Conservation (phyloP, 495 filamentous ascomycete species). For the Aspergillus mulundensis region DNA sequence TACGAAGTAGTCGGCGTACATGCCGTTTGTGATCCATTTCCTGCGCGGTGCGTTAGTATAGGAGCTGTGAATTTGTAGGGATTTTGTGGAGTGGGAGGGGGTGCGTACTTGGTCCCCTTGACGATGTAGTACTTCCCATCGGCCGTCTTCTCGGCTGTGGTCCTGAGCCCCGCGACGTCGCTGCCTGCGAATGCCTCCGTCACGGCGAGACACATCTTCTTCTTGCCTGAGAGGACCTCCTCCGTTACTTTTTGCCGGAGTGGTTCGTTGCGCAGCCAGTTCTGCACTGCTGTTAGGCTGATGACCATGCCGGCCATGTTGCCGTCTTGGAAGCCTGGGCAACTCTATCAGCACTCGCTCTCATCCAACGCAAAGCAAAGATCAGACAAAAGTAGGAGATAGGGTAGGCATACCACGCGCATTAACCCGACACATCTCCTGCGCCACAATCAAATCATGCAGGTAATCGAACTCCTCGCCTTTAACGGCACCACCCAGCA, state of each 20-base stretch:
- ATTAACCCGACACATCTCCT: slow-evolving; percentile 68
- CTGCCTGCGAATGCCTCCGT: slow-evolving; percentile 88
- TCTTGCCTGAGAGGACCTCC: slow-evolving; percentile 75
- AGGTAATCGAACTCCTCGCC: slow-evolving; percentile 86
- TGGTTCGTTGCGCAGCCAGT: slow-evolving; percentile 65
- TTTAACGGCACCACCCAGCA: slow-evolving; percentile 67
- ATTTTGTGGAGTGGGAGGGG: not conserved
- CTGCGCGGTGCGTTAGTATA: slow-evolving; percentile 15
- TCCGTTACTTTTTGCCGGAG: slow-evolving; percentile 62
- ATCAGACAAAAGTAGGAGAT: too few species aligned
- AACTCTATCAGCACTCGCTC: not conserved
- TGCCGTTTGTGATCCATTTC: slow-evolving; percentile 93
- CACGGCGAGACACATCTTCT: slow-evolving; percentile 84
- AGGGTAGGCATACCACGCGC: slow-evolving; percentile 59
- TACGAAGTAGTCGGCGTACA: slow-evolving; percentile 80
- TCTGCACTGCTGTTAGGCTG: slow-evolving; percentile 73
- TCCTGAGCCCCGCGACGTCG: slow-evolving; percentile 79
- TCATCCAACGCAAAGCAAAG: not conserved
- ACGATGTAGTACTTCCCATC: slow-evolving; percentile 84
- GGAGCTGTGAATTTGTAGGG: too few species aligned
- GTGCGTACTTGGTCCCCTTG: slow-evolving; percentile 67
- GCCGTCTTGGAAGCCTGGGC: slow-evolving; percentile 48
- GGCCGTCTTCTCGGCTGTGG: slow-evolving; percentile 73
- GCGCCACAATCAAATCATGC: slow-evolving; percentile 72
- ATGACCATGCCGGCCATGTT: slow-evolving; percentile 80